Percentiles rank a stretch among this genome's conserved stretches.
These are phyloP conservation scores for Eimeria tenella DNA, from an alignment of 169 alveolate genomes.

Conservation along the genomic window DNA sequence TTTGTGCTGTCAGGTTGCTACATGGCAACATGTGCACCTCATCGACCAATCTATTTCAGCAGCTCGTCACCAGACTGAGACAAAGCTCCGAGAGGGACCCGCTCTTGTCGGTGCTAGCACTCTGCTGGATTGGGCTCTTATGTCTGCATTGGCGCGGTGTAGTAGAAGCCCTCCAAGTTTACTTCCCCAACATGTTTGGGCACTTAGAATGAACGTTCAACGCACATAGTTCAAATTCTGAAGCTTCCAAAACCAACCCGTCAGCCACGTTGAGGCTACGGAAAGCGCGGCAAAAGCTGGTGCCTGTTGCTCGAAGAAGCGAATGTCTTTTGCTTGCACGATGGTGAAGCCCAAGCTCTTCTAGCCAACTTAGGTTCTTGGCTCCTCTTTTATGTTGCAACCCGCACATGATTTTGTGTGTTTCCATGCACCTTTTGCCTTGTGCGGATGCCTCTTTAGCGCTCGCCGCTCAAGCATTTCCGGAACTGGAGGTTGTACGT, in stretches of 20 bases:
- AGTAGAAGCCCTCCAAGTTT: constrained; percentile 42
- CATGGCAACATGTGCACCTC: background rate
- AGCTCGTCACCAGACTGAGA: background rate
- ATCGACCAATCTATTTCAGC: background rate
- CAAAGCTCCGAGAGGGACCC: background rate
- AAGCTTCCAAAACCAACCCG: too few species aligned
- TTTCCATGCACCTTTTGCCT: too few species aligned
- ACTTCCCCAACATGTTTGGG: constrained; percentile 51
- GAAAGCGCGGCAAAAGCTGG: too few species aligned
- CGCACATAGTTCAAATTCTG: too few species aligned
- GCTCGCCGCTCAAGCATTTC: background rate
- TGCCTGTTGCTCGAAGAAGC: too few species aligned
- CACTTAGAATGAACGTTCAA: background rate
- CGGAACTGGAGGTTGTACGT: background rate
- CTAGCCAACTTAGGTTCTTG: too few species aligned
- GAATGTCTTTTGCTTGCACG: too few species aligned
- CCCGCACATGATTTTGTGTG: too few species aligned
- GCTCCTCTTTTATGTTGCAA: too few species aligned
- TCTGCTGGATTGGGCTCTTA: constrained; percentile 35
- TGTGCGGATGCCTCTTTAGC: background rate
- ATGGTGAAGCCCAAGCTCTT: too few species aligned
- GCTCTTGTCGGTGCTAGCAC: constrained; percentile 33
- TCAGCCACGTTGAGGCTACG: too few species aligned
- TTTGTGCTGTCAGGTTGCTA: constrained; percentile 30
- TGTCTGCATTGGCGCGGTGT: constrained; percentile 62